Percentiles rank a stretch among this genome's conserved stretches.
Evolutionary conservation across 257 asterid species (phyloP).

Genomic region (Solanum corneliomulleri): DNA sequence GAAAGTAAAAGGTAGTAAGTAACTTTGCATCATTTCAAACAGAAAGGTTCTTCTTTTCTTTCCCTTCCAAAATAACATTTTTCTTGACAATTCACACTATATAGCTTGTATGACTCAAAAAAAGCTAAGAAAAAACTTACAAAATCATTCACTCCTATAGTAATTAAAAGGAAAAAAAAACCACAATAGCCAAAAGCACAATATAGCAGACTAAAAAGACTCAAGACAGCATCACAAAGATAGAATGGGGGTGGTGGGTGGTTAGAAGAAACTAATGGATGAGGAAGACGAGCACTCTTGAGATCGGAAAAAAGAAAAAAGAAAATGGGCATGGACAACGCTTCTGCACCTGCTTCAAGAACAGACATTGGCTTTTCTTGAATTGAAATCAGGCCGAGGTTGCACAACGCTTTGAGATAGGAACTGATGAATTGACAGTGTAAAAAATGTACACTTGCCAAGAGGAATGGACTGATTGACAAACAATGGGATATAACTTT

Average conservation of each 20-base stretch:
- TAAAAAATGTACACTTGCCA: slow-evolving; percentile 78
- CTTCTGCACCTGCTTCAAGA: slow-evolving; percentile 66
- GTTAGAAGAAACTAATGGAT: slow-evolving; percentile 12
- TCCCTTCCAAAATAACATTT: slow-evolving; percentile 18
- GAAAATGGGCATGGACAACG: slow-evolving; percentile 44
- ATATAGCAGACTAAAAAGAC: slow-evolving; percentile 14
- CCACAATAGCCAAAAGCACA: slow-evolving; percentile 34
- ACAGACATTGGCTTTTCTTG: slow-evolving; percentile 12
- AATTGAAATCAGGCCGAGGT: slow-evolving; percentile 78
- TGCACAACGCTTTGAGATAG: slow-evolving; percentile 40
- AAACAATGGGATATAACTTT: slow-evolving; percentile 26
- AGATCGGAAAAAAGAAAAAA: not conserved
- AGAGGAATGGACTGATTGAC: slow-evolving; percentile 9
- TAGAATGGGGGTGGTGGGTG: slow-evolving; percentile 6
- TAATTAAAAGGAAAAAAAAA: not conserved
- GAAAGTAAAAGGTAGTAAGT: slow-evolving; percentile 11
- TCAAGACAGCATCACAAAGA: not conserved
- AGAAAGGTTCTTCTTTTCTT: slow-evolving; percentile 12
- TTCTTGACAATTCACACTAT: slow-evolving; percentile 46
- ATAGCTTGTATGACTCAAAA: slow-evolving; percentile 20
- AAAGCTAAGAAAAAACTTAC: slow-evolving; percentile 5
- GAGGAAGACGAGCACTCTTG: not conserved
- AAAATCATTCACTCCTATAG: slow-evolving; percentile 29
- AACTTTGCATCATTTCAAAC: slow-evolving; percentile 46
- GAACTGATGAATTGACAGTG: slow-evolving; percentile 41